These are phyloP conservation scores for Aspergillus glaucus DNA, from an alignment of 2,329 filamentous ascomycete species.

Conservation along the genomic window DNA sequence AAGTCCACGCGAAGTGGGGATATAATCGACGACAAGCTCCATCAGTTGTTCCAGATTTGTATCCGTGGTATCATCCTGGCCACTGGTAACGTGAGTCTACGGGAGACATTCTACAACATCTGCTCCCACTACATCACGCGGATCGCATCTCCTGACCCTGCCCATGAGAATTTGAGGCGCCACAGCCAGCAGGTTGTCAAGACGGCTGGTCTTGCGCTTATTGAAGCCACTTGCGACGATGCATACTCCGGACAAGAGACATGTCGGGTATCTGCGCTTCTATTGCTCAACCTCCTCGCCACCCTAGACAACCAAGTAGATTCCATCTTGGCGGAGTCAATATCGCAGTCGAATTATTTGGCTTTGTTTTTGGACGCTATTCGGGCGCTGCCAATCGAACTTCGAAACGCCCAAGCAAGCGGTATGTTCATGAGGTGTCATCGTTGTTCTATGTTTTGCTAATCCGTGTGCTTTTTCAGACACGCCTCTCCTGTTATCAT, in stretches of 20 bases:
- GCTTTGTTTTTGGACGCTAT: conserved; percentile 85
- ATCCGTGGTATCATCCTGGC: conserved; percentile 72
- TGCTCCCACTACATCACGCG: conserved; percentile 78
- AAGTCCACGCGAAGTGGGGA: conserved; percentile 52
- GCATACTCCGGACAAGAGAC: conserved; percentile 75
- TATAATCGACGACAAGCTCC: conserved; percentile 79
- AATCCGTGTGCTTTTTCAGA: conserved; percentile 33
- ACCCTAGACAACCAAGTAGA: conserved; percentile 65
- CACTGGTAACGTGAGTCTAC: conserved; percentile 62
- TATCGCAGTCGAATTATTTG: conserved; percentile 84
- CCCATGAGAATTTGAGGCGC: conserved; percentile 40
- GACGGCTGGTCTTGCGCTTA: conserved; percentile 70
- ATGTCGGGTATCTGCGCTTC: conserved; percentile 77
- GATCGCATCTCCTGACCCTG: conserved; percentile 48
- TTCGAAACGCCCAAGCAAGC: conserved; percentile 51
- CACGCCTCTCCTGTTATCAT: conserved; percentile 50
- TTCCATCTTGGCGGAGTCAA: conserved; percentile 68
- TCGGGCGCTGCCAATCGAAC: conserved; percentile 67
- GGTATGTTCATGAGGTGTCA: conserved; percentile 43
- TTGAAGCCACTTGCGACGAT: conserved; percentile 88
- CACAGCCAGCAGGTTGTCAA: conserved; percentile 65
- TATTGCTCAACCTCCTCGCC: conserved; percentile 74
- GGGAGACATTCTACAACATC: conserved; percentile 85
- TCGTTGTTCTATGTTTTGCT: not conserved
- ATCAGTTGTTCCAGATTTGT: conserved; percentile 84